These are phyloP conservation scores for Colletotrichum eremochloae DNA, from an alignment of 2,329 filamentous ascomycete species.

Conservation along the genomic window DNA sequence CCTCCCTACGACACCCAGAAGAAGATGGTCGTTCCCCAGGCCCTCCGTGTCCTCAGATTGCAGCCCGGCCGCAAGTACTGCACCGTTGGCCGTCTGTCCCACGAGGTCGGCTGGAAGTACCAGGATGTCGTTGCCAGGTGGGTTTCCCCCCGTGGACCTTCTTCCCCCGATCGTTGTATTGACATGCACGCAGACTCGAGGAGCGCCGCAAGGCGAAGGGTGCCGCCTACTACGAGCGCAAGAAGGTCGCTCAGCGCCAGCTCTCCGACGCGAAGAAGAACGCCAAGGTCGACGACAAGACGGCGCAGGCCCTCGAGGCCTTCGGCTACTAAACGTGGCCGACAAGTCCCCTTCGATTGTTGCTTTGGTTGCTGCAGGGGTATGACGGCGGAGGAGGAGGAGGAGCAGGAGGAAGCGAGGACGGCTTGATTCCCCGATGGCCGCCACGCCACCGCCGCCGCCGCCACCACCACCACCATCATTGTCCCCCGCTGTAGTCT, in stretches of 20 bases:
- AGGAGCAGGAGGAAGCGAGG: background rate
- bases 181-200: slow-evolving; percentile 79
- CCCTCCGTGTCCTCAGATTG: slow-evolving; percentile 93
- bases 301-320: slow-evolving; percentile 86
- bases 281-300: slow-evolving; percentile 88
- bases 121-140: slow-evolving; percentile 98
- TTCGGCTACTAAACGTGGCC: slow-evolving; percentile 83
- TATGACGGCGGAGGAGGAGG: slow-evolving; percentile 18
- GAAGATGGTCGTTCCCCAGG: slow-evolving; percentile 99
- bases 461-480: background rate
- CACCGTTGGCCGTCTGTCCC: slow-evolving; percentile 96
- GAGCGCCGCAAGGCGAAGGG: slow-evolving; percentile 99
- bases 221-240: slow-evolving; percentile 99
- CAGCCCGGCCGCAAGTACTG: slow-evolving; percentile 99
- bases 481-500: slow-evolving; percentile 30
- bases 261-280: slow-evolving; percentile 93
- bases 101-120: slow-evolving; percentile 99
- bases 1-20: slow-evolving; percentile 99
- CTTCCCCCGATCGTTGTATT: background rate
- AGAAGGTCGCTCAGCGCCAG: slow-evolving; percentile 95
- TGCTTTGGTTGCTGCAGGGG: slow-evolving; percentile 1
- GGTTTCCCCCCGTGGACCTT: slow-evolving; percentile 56
- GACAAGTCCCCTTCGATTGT: slow-evolving; percentile 35
- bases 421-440: slow-evolving; percentile 42
- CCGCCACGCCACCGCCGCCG: slow-evolving; percentile 11